Evolutionary conservation across 108 stramenopile species (phyloP), one percentile per base, ranked within the genome.

Genomic region (Fistulifera solaris): DNA sequence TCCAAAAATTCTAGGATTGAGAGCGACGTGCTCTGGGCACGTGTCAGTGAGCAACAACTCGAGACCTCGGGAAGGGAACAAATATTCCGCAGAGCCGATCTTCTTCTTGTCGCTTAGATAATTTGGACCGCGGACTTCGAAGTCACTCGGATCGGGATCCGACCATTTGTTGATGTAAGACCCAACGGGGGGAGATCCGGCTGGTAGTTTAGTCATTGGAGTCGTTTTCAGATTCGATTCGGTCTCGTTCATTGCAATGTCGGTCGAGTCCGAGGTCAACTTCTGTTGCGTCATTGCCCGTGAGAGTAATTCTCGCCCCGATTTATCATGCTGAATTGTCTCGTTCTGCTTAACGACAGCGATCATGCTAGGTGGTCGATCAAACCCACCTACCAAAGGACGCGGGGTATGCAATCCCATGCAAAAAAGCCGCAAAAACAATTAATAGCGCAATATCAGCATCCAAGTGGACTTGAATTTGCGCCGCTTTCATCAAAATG

Each of bases 41-140:
- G 76, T 76, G 48, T 93, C 91, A 0, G 91, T 88, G 40, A 89
- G 54, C 48, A 88, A 93, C 18, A 93, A 67, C 49, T 93, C 91
- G 21, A 81, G 72, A 15, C 83, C 87, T 15, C 82, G 76, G 40
- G 71, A 56, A 23, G 78, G 83, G 40, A 84, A 84, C 16, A 86
- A 41, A 51, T 74, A 84, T 0, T 71, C 64, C 12, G 27, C 76
- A 4, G 77, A 80, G 4, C 80, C 67, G 10, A 84, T 55, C 65
- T 93, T 93, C 56, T 69, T 70, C 57, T 68, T 82, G 64, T 93
- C 87, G 8, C 26, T 69, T 40, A 93, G 44, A 45, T 93, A 93
- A 26, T 80, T 66, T 19, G 63, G 38, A 31, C 91, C 91, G 27
- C 91, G 81, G 31, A 93, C 83, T 8, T 78, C 55, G 61, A 89